Base-by-base conservation (phyloP, 2,329 filamentous ascomycete species). In the Colletotrichum liriopes region DNA sequence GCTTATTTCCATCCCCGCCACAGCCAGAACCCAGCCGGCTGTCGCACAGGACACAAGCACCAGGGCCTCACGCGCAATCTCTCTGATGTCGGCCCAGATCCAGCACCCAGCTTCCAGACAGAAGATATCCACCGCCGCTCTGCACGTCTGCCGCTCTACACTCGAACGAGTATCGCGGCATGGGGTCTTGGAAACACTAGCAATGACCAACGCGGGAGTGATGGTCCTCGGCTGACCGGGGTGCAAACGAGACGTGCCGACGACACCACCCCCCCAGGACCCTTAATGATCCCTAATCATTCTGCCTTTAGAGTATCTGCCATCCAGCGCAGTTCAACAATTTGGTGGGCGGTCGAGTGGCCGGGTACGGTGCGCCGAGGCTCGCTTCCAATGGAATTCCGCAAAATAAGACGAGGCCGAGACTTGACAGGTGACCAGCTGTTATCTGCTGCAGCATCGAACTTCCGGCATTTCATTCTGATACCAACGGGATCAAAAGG, bases 161-260 rank as follows among this genome's bases (percentile, higher is more conserved):
- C 69, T 72, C 35, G 32, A 72, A 64, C 43, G 23, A 67, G 69
- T 61, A 72, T 72, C 59, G 65, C 39, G 52, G 69, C 14, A 72
- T 72, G 69, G 69, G 65, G 65, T 65, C 64, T 52, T 55, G 69
- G 65, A 64, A 39, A 49, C 65, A 65, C 65, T 72, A 72, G 59
- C 59, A 52, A 52, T 35, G 45, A 72, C 69, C 59, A 65, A 72
- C 65, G 45, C 69, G 65, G 69, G 69, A 72, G 65, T 72, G 69
- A 72, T 72, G 59, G 52, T 55, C 69, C 52, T 72, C 69, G 59
- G 69, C 59, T 59, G 45, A 69, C 65, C 59, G 59, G 69, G 65
- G 69, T 72, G 65, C 65, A 41, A 45, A 64, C 52, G 18, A 69
- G 65, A 72, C 65, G 65, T 65, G 64, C 65, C 59, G 69, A 60